Conservation (phyloP, 768 basidiomycete species). For the Boletus rubroflammeus region DNA sequence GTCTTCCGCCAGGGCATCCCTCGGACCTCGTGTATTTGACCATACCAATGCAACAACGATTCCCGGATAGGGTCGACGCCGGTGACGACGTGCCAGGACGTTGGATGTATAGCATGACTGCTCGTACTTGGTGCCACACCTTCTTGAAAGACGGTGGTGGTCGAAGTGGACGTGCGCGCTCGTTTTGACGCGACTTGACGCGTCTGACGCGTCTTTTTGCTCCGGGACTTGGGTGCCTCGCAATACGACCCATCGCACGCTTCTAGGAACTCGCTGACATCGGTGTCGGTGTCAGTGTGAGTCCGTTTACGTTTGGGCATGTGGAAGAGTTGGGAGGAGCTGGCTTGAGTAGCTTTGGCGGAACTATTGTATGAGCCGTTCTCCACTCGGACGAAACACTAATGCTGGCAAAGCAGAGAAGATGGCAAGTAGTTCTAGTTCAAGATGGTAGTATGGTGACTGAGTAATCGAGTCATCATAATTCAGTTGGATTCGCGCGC, state of each 20-base stretch:
- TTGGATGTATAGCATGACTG: constrained; percentile 34
- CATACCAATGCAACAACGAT: constrained; percentile 69
- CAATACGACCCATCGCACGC: constrained; percentile 24
- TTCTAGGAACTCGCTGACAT: constrained; percentile 8
- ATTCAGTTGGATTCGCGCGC: too few relatives aligned
- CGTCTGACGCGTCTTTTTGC: constrained; percentile 17
- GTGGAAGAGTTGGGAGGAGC: not conserved
- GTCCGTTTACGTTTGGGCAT: constrained; percentile 33
- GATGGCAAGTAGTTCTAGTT: too few relatives aligned
- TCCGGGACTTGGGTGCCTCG: constrained; percentile 7
- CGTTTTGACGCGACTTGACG: constrained; percentile 15
- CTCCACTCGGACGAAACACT: not conserved
- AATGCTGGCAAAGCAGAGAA: not conserved
- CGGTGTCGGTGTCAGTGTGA: constrained; percentile 9
- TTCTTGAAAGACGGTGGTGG: not conserved
- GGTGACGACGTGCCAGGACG: constrained; percentile 47
- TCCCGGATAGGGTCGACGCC: constrained; percentile 39
- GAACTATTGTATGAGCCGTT: not conserved
- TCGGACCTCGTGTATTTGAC: constrained; percentile 56
- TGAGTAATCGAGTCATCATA: too few relatives aligned
- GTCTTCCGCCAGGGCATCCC: constrained; percentile 93
- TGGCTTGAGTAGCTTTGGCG: not conserved
- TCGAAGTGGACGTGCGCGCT: not conserved
- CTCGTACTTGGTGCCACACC: not conserved
- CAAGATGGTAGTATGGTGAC: too few relatives aligned